Percentiles rank a stretch among this genome's conserved stretches.
These are phyloP conservation scores for Talaromyces islandicus DNA, from an alignment of 2,329 filamentous ascomycete genomes.

Conservation along the genomic window DNA sequence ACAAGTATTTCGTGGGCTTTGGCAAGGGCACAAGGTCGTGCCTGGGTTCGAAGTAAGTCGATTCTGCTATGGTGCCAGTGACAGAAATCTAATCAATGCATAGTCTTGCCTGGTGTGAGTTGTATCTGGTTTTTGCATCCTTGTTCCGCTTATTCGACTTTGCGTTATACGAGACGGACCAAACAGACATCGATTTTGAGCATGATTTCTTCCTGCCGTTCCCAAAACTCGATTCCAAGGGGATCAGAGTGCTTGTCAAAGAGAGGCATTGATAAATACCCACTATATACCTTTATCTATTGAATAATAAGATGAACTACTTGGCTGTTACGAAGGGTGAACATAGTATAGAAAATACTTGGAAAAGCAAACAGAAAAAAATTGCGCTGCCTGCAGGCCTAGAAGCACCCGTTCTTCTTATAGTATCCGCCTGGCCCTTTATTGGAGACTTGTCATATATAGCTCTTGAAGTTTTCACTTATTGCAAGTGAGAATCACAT, in stretches of 20 bases:
- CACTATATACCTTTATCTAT: no score
- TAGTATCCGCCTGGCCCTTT: neutral
- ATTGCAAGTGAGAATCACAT: no score
- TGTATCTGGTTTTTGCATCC: conserved; percentile 2
- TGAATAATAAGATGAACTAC: no score
- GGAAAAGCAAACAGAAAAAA: neutral
- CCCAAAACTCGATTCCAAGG: conserved; percentile 1
- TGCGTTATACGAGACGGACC: conserved; percentile 4
- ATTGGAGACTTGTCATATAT: no score
- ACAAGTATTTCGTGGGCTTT: conserved; percentile 29
- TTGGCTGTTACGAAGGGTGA: no score
- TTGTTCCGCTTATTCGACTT: conserved; percentile 6
- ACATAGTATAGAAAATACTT: no score
- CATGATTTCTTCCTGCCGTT: conserved; percentile 8
- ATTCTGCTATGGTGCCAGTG: neutral
- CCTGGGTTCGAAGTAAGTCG: conserved; percentile 28
- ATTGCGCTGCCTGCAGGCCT: neutral
- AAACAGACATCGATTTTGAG: neutral
- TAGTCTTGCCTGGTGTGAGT: neutral
- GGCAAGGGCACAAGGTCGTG: conserved; percentile 37
- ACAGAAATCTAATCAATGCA: neutral
- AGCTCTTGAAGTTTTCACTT: no score
- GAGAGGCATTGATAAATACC: neutral
- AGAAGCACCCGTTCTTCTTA: neutral
- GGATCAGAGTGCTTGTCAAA: neutral